Evolutionary conservation across 2,329 filamentous ascomycete species (phyloP), one percentile per base, ranked within the genome.

Genomic region (Didymella sp.): DNA sequence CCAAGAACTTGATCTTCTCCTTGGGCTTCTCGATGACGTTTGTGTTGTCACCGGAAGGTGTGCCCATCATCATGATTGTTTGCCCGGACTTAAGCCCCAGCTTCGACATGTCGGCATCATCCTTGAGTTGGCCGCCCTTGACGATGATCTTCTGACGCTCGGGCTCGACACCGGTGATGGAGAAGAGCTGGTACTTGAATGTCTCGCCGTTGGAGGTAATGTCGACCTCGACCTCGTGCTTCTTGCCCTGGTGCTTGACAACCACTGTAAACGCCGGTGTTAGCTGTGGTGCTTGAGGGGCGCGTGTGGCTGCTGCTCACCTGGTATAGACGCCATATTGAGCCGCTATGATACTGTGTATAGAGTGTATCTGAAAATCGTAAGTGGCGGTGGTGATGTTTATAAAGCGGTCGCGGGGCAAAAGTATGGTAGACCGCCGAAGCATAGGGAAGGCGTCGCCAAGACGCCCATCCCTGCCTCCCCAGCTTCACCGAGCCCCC

Each of bases 21-120:
- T 89, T 90, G 28, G 95, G 95, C 50, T 81, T 80, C 49, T 89
- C 87, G 58, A 88, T 81, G 27, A 90, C 81, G 19, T 78, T 82
- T 15, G 80, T 77, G 46, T 85, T 78, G 47, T 85, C 87, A 13
- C 85, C 87, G 19, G 89, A 87, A 4, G 94, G 90, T 3, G 91
- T 95, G 33, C 96, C 96, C 85, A 99, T 91, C 90, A 99, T 96
- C 88, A 96, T 96, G 75, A 99, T 90, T 21, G 82, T 85, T 76
- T 96, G 91, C 54, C 90, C 90, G 30, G 90, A 81, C 82, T 96
- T 98, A 69, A 96, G 87, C 70, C 89, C 89, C 59, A 98, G 84
- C 69, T 89, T 90, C 64, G 87, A 87, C 76, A 99, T 87, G 58
- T 92, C 88, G 56, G 92, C 91, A 73, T 98, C 92, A 85, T 99